Conservation (phyloP, 768 basidiomycete genomes). For the Strobilomyces confusus region DNA sequence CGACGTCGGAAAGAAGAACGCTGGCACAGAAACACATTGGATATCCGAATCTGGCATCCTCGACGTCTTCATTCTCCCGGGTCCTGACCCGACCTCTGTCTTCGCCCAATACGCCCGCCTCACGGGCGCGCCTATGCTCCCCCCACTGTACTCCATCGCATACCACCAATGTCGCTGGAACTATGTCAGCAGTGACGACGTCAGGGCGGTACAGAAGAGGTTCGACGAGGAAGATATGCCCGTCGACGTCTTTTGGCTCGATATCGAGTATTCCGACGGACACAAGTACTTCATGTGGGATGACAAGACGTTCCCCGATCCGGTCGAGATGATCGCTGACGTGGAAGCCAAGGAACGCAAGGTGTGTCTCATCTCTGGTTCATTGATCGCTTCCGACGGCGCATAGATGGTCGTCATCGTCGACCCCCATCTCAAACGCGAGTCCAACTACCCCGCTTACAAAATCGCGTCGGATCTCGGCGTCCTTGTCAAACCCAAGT, state of each 20-base stretch:
- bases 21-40: slow-evolving; percentile 90
- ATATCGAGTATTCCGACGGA: slow-evolving; percentile 91
- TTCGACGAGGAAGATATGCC: slow-evolving; percentile 97
- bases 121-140: slow-evolving; percentile 85
- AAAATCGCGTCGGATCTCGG: slow-evolving; percentile 78
- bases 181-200: slow-evolving; percentile 86
- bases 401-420: slow-evolving; percentile 94
- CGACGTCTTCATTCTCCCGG: slow-evolving; percentile 90
- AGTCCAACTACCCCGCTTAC: slow-evolving; percentile 75
- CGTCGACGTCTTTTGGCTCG: slow-evolving; percentile 95
- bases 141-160: slow-evolving; percentile 85
- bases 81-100: slow-evolving; percentile 76
- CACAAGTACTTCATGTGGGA: slow-evolving; percentile 99
- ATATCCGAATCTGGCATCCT: slow-evolving; percentile 96
- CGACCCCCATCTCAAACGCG: slow-evolving; percentile 93
- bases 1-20: slow-evolving; percentile 60
- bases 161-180: slow-evolving; percentile 99
- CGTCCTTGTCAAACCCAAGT: slow-evolving; percentile 76
- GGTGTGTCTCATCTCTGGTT: slow-evolving; percentile 39
- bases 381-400: neutral
- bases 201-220: slow-evolving; percentile 75
- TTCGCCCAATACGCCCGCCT: slow-evolving; percentile 83
- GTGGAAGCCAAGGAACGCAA: slow-evolving; percentile 83
- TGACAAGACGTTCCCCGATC: slow-evolving; percentile 87
- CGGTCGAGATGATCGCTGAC: slow-evolving; percentile 87